Evolutionary conservation across 2,329 filamentous ascomycete species (phyloP).

Genomic region (Diaporthe amygdali): DNA sequence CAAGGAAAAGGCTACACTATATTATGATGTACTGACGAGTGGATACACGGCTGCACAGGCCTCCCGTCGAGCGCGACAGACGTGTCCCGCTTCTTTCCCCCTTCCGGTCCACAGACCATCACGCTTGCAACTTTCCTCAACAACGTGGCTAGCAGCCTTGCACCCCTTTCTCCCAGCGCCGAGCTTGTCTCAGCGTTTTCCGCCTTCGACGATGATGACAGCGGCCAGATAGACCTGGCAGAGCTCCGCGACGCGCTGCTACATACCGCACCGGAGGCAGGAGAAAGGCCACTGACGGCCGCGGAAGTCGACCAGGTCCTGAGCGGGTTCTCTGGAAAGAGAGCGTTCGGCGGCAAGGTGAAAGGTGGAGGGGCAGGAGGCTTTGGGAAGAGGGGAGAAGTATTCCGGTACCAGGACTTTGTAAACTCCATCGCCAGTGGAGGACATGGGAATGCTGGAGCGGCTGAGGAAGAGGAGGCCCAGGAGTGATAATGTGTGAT

Average conservation of each 20-base stretch:
- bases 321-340: conserved; percentile 80
- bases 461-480: conserved; percentile 28
- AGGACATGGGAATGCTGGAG: conserved; percentile 41
- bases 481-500: conserved; percentile 27
- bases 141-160: conserved; percentile 75
- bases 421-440: conserved; percentile 70
- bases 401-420: conserved; percentile 94
- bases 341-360: conserved; percentile 78
- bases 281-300: conserved; percentile 67
- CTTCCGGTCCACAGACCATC: conserved; percentile 70
- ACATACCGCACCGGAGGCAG: conserved; percentile 79
- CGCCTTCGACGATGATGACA: conserved; percentile 95
- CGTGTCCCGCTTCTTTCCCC: conserved; percentile 82
- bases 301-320: conserved; percentile 87
- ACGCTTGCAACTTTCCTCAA: conserved; percentile 87
- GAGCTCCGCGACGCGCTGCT: conserved; percentile 85
- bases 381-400: conserved; percentile 75
- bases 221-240: conserved; percentile 84
- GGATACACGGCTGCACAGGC: conserved; percentile 50
- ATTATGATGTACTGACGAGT: neutral
- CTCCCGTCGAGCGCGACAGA: conserved; percentile 75
- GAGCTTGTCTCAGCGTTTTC: conserved; percentile 91
- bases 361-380: conserved; percentile 54
- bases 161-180: conserved; percentile 74
- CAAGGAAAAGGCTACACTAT: conserved; percentile 22